Conservation (phyloP, 1,284 basidiomycete genomes). For the Papiliotrema flavescens region DNA sequence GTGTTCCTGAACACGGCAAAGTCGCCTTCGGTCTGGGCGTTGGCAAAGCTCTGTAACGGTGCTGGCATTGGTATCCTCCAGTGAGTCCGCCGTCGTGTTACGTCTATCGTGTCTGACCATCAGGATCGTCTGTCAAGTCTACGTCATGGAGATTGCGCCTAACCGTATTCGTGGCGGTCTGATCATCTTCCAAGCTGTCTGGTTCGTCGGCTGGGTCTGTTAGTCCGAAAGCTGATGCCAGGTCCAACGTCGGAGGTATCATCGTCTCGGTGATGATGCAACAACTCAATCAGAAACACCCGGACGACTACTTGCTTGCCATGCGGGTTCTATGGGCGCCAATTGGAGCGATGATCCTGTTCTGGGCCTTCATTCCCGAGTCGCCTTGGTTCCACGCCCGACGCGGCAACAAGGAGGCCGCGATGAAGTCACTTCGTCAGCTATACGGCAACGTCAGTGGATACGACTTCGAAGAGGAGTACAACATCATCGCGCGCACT, state of each 20-base stretch:
- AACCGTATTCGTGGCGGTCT: constrained; percentile 23
- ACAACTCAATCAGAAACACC: constrained; percentile 9
- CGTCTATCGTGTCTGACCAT: neutral
- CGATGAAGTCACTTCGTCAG: constrained; percentile 12
- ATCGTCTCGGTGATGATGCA: constrained; percentile 13
- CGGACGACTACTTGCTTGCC: constrained; percentile 8
- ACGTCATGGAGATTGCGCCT: constrained; percentile 21
- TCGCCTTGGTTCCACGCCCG: constrained; percentile 20
- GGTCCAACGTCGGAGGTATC: constrained; percentile 11
- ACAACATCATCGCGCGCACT: constrained; percentile 17
- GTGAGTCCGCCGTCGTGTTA: constrained; percentile 1
- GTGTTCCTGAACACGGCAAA: constrained; percentile 10
- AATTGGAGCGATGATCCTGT: constrained; percentile 13
- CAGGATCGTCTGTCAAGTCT: constrained; percentile 12
- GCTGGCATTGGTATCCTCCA: constrained; percentile 21
- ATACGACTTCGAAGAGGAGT: constrained; percentile 33
- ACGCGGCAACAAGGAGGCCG: constrained; percentile 14
- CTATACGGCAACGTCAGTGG: constrained; percentile 25
- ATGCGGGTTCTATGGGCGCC: constrained; percentile 16
- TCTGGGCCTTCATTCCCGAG: constrained; percentile 20
- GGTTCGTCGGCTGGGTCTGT: constrained; percentile 4
- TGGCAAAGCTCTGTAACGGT: constrained; percentile 22
- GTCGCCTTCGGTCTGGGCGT: constrained; percentile 16
- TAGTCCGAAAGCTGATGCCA: neutral
- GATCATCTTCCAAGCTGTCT: constrained; percentile 24